Evolutionary conservation across 2,329 filamentous ascomycete species (phyloP), one percentile per base, ranked within the genome.

Genomic region (Clonostachys byssicola): DNA sequence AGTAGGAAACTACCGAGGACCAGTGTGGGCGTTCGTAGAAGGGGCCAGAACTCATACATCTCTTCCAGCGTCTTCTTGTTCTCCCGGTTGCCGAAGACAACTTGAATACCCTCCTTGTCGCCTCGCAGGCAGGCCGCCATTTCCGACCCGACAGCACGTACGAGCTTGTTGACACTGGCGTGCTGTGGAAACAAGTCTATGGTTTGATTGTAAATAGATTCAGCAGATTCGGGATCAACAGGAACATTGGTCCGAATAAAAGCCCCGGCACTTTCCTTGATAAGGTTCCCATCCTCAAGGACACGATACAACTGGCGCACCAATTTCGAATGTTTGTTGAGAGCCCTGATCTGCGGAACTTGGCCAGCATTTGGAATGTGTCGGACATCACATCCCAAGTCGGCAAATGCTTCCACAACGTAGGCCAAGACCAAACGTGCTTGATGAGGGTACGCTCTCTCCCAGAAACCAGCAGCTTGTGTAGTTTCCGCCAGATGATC

Each of bases 121-220:
- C 71, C 72, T 0, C 53, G 54, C 1, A 77, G 56, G 44, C 64
- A 70, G 0, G 63, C 59, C 2, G 70, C 68, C 1, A 75, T 57
- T 7, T 54, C 46, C 0, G 61, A 47, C 1, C 64, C 71, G 0
- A 61, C 64, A 5, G 54, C 55, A 12, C 60, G 44, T 1, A 68
- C 49, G 0, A 73, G 63, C 16, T 59, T 52, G 30, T 61, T 54
- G 16, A 63, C 64, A 6, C 47, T 55, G 2, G 45, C 52, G 48
- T 72, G 62, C 6, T 60, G 49, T 1, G 70, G 67, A 34, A 58
- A 63, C 12, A 54, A 42, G 2, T 43, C 34, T 30, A 10, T 30
- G 23, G 23, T 30, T 30, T 30, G 23, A 4, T 30, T 30, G 23
- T 30, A 30, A 30, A 30, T 30, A 9, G 23, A 30, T 30, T 30